Percentiles rank a stretch among this genome's conserved stretches.
Evolutionary conservation across 257 asterid genomes (phyloP).

Genomic region (Solanum okadae): DNA sequence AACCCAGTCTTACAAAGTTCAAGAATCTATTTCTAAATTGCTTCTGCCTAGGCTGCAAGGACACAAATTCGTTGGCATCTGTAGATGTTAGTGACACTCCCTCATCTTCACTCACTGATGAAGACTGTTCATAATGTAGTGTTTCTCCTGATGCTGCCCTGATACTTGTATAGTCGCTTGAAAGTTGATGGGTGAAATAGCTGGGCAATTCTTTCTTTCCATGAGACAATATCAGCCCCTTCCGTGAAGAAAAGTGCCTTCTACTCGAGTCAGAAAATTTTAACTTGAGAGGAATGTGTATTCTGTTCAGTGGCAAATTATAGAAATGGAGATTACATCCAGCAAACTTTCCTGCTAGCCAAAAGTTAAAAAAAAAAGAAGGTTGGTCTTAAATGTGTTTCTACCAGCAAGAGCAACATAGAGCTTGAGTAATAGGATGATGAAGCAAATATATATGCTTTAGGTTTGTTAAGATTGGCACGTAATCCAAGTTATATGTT

Average conservation of each 20-base stretch:
- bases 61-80: slow-evolving; percentile 5
- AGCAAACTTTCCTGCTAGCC: slow-evolving; percentile 29
- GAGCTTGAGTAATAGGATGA: not conserved
- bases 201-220: slow-evolving; percentile 12
- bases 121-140: slow-evolving; percentile 29
- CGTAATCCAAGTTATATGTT: not conserved
- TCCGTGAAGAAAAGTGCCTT: slow-evolving; percentile 16
- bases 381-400: not conserved
- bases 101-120: slow-evolving; percentile 17
- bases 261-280: slow-evolving; percentile 15
- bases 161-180: slow-evolving; percentile 11
- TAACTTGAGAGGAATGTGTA: slow-evolving; percentile 12
- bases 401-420: not conserved
- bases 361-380: not conserved
- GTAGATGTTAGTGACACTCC: slow-evolving; percentile 9
- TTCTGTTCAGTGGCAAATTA: slow-evolving; percentile 14
- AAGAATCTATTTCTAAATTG: slow-evolving; percentile 67
- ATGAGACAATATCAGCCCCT: slow-evolving; percentile 8
- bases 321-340: slow-evolving; percentile 5
- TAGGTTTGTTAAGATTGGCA: not conserved
- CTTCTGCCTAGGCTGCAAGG: slow-evolving; percentile 22
- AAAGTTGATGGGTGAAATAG: slow-evolving; percentile 1
- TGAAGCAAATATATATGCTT: not conserved
- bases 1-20: slow-evolving; percentile 56
- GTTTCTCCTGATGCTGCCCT: slow-evolving; percentile 52